Percentiles rank a stretch among this genome's conserved stretches.
Conservation (phyloP, 139 green algal species). For the Chloropicon primus region DNA sequence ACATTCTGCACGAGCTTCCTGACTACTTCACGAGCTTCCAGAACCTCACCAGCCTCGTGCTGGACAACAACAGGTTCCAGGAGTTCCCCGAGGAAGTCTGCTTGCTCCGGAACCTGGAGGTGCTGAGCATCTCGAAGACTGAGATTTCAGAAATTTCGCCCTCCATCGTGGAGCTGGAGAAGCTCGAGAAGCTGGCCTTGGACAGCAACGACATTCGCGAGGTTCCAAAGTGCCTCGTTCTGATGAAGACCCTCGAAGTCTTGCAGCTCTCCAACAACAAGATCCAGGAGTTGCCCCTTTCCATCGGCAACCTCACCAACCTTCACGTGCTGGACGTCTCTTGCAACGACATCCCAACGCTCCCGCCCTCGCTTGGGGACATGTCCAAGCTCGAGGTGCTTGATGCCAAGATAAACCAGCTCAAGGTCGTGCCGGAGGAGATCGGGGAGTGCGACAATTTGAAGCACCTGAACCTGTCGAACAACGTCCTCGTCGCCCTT, state of each 20-base stretch:
- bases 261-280: conserved; percentile 31
- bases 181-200: conserved; percentile 9
- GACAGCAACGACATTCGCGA: conserved; percentile 15
- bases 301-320: conserved; percentile 17
- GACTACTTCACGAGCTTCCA: background rate
- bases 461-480: conserved; percentile 19
- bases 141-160: background rate
- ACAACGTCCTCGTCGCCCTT: conserved; percentile 18
- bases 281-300: conserved; percentile 22
- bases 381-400: conserved; percentile 21
- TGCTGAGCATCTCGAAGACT: conserved; percentile 14
- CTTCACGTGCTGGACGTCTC: conserved; percentile 20
- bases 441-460: background rate
- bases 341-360: conserved; percentile 9
- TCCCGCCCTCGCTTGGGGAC: conserved; percentile 17
- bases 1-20: background rate
- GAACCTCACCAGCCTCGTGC: background rate
- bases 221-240: conserved; percentile 6
- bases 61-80: conserved; percentile 14
- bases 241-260: conserved; percentile 26
- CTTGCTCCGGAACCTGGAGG: conserved; percentile 8
- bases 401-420: conserved; percentile 11
- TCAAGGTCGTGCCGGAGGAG: background rate
- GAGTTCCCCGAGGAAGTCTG: conserved; percentile 8
- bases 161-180: conserved; percentile 4